phyloP scores from a whole-genome alignment of 2,329 filamentous ascomycete species.

The Fonsecaea pugnacius region DNA sequence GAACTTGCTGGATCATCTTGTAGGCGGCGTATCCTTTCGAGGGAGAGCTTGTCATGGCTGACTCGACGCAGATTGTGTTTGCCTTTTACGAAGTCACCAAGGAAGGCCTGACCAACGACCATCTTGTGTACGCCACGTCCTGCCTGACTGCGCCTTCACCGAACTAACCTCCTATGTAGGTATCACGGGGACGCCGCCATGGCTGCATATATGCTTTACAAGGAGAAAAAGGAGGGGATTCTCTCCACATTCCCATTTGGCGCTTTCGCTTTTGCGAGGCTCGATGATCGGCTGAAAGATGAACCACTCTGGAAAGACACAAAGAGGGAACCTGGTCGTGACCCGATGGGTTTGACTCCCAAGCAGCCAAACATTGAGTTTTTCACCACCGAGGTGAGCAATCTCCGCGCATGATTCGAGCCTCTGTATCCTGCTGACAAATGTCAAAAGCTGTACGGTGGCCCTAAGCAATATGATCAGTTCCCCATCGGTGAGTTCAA shows the following conservation, averaged over 20 bases:
- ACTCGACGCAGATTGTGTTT: constrained; percentile 54
- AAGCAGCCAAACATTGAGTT: constrained; percentile 66
- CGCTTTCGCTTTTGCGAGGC: constrained; percentile 64
- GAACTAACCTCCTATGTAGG: constrained; percentile 12
- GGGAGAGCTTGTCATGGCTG: constrained; percentile 35
- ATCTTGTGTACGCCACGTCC: constrained; percentile 46
- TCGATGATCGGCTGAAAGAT: constrained; percentile 63
- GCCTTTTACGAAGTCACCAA: constrained; percentile 64
- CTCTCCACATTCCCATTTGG: constrained; percentile 68
- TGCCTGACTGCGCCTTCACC: background rate
- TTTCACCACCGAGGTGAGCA: constrained; percentile 66
- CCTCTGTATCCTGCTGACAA: constrained; percentile 16
- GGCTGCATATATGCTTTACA: constrained; percentile 60
- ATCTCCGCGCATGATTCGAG: background rate
- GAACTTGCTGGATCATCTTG: constrained; percentile 59
- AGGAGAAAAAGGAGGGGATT: constrained; percentile 62
- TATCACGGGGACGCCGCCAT: constrained; percentile 60
- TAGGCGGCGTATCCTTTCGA: constrained; percentile 39
- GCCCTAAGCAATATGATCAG: constrained; percentile 61
- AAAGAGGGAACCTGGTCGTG: constrained; percentile 54
- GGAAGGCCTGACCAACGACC: constrained; percentile 59
- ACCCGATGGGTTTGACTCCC: constrained; percentile 65
- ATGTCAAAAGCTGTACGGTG: constrained; percentile 32
- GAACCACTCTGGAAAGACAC: constrained; percentile 61
- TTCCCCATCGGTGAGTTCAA: constrained; percentile 50